Evolutionary conservation across 768 basidiomycete genomes (phyloP).

Genomic region (Strobilomyces confusus): DNA sequence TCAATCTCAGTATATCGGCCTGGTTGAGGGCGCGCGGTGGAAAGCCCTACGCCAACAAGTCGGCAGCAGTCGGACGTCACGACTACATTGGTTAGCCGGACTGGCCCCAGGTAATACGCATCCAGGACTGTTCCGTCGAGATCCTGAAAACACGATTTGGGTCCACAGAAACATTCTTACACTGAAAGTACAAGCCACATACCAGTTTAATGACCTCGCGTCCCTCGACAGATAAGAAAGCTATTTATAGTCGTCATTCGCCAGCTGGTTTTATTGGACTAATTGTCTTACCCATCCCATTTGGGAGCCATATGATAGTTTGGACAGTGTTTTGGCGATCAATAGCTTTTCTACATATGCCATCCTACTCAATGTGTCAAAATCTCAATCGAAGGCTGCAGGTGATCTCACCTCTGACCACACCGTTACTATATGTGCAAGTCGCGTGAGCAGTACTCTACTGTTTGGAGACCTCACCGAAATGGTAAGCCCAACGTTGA

Average conservation of each 20-base stretch:
- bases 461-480: slow-evolving; percentile 45
- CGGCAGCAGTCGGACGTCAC: slow-evolving; percentile 45
- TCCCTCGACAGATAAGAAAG: slow-evolving; percentile 50
- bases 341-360: slow-evolving; percentile 49
- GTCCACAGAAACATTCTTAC: slow-evolving; percentile 10
- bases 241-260: slow-evolving; percentile 26
- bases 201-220: slow-evolving; percentile 44
- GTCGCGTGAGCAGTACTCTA: slow-evolving; percentile 42
- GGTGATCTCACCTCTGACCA: slow-evolving; percentile 43
- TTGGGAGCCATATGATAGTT: slow-evolving; percentile 50
- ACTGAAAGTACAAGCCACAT: slow-evolving; percentile 9
- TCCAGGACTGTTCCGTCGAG: slow-evolving; percentile 43
- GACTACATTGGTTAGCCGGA: slow-evolving; percentile 47
- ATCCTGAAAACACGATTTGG: slow-evolving; percentile 31
- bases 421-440: slow-evolving; percentile 46
- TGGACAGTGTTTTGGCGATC: slow-evolving; percentile 43
- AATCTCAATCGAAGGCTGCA: background rate
- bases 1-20: slow-evolving; percentile 45
- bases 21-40: slow-evolving; percentile 40
- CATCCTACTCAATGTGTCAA: slow-evolving; percentile 34
- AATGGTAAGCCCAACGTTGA: slow-evolving; percentile 3
- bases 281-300: slow-evolving; percentile 38
- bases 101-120: slow-evolving; percentile 40
- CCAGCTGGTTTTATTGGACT: slow-evolving; percentile 1
- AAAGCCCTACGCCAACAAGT: slow-evolving; percentile 46